These are phyloP conservation scores for Panicum virgatum DNA, from an alignment of 202 grass and related monocot species.

Conservation along the genomic window DNA sequence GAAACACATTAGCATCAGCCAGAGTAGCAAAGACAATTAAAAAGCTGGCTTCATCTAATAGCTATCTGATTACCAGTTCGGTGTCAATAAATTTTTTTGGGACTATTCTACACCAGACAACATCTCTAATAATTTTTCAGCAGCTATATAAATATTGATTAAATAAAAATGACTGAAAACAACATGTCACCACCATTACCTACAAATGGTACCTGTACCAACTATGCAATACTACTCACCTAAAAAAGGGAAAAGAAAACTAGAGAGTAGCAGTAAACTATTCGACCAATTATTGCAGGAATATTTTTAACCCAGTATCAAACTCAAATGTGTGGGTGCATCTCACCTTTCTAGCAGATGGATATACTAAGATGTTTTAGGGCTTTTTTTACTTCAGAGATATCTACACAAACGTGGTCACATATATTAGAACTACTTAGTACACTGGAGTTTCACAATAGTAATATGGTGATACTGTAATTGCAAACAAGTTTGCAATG, in stretches of 20 bases:
- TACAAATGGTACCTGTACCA: background rate
- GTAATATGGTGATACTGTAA: too few relatives aligned
- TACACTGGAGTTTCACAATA: too few relatives aligned
- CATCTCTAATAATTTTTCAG: background rate
- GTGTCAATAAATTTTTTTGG: background rate
- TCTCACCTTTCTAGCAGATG: background rate
- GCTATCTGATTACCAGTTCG: background rate
- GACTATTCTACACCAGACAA: background rate
- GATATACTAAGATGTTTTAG: background rate
- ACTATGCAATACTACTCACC: background rate
- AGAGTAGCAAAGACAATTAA: background rate
- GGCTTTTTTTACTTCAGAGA: background rate
- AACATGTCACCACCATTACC: background rate
- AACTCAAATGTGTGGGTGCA: background rate
- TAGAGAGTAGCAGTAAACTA: background rate
- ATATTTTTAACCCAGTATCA: background rate
- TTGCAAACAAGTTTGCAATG: too few relatives aligned
- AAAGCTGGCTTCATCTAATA: background rate
- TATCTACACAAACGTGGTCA: background rate
- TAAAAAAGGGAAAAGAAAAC: background rate
- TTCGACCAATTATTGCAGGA: background rate
- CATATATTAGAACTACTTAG: background rate
- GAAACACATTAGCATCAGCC: background rate
- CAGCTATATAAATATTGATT: background rate
- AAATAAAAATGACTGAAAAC: background rate